Base-by-base conservation (phyloP, 2,329 filamentous ascomycete species). In the Dothistroma pini region DNA sequence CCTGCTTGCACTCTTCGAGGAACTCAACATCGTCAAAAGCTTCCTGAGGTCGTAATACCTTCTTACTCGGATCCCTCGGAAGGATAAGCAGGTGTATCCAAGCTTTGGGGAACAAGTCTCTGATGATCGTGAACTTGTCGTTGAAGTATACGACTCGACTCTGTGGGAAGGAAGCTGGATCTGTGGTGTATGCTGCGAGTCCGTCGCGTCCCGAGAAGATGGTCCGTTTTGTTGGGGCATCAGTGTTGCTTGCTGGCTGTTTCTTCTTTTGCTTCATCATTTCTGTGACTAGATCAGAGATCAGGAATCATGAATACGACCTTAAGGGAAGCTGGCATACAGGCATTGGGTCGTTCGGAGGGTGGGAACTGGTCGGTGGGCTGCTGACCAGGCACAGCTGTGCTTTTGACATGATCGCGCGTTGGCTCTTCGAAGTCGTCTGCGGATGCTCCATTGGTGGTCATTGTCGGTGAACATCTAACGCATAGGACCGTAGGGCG, bases 61-160 rank as follows among this genome's bases (percentile, higher is more conserved):
- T 85, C 71, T 86, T 84, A 2, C 74, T 70, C 0, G 80, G 71
- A 47, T 89, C 84, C 54, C 93, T 89, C 7, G 93, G 91, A 5
- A 97, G 85, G n/a, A 97, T 84, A 2, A 99, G 89, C 1, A 91
- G 82, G 77, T 99, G 95, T 4, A 97, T 81, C 3, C 84, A 86
- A 3, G 90, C 85, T 76, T 97, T 99, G 9, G 95, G 93, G 72
- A 86, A 99, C 63, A 86, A 80, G 77, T 99, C 95, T 68, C 88
- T 83, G 74, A 97, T 90, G 21, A 87, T 84, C 55, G 93, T 89
- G 66, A 89, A 91, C 62, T 86, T 77, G n/a, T 84, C 80, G 65
- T 85, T 84, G 75, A 87, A 80, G 70, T 86, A 87, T 58, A 95
- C 80, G 1, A 92, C 83, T 9, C 83, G 78, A 29, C 79, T 81